phyloP scores from a whole-genome alignment of 2,329 filamentous ascomycete species.

The Sarocladium strictum region DNA sequence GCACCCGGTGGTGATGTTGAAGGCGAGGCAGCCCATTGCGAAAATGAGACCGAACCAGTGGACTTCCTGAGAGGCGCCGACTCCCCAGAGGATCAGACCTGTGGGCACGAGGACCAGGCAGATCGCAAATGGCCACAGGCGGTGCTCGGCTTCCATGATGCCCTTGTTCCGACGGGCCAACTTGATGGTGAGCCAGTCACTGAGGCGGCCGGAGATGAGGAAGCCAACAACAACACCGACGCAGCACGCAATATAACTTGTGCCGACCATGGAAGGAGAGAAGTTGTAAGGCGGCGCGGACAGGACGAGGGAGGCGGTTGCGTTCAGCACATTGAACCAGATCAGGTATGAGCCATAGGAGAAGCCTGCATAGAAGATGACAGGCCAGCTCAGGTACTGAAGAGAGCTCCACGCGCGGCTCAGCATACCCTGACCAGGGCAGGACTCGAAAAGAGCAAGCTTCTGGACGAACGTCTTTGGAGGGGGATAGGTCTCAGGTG shows the following conservation, averaged over 20 bases:
- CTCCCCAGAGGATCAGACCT: constrained; percentile 27
- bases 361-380: constrained; percentile 36
- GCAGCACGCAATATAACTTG: constrained; percentile 1
- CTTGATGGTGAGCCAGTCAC: constrained; percentile 32
- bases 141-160: constrained; percentile 35
- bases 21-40: constrained; percentile 31
- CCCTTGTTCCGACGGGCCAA: constrained; percentile 34
- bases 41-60: constrained; percentile 38
- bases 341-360: constrained; percentile 35
- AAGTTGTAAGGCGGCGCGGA: constrained; percentile 25
- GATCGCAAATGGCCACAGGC: constrained; percentile 32
- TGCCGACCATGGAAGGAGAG: constrained; percentile 1
- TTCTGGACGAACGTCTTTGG: constrained; percentile 36
- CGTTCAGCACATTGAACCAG: constrained; percentile 38
- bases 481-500: constrained; percentile 13
- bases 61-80: constrained; percentile 28
- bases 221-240: constrained; percentile 23
- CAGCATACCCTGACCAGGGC: constrained; percentile 20
- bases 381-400: constrained; percentile 29
- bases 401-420: neutral
- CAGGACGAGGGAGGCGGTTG: constrained; percentile 30
- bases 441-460: constrained; percentile 34
- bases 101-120: constrained; percentile 15
- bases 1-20: constrained; percentile 28
- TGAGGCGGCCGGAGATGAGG: constrained; percentile 26